Conservation (phyloP, 2,329 filamentous ascomycete species). For the Nemania sp. region DNA sequence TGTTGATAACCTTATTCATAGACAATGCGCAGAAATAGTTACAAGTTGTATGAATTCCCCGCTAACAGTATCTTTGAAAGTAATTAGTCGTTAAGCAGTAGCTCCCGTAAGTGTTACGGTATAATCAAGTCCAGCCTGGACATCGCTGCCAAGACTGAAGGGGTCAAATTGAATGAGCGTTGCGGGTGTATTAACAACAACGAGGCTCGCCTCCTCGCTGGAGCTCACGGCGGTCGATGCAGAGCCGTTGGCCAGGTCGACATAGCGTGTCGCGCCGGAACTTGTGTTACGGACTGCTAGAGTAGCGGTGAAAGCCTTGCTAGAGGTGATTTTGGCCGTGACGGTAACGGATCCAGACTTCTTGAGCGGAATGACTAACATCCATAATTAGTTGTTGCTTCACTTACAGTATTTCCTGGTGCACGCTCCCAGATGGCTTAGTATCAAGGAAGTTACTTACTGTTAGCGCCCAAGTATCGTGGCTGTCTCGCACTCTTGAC, state of each 20-base stretch:
- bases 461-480: slow-evolving; percentile 56
- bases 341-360: slow-evolving; percentile 45
- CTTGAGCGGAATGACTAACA: slow-evolving; percentile 22
- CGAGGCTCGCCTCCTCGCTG: slow-evolving; percentile 51
- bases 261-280: slow-evolving; percentile 44
- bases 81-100: slow-evolving; percentile 8
- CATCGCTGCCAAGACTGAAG: slow-evolving; percentile 45
- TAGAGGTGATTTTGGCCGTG: slow-evolving; percentile 36
- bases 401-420: neutral
- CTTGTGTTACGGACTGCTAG: slow-evolving; percentile 44
- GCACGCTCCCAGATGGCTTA: neutral
- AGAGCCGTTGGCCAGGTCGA: slow-evolving; percentile 42
- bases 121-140: slow-evolving; percentile 47
- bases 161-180: slow-evolving; percentile 50
- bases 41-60: too few species aligned
- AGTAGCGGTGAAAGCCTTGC: slow-evolving; percentile 47
- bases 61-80: too few species aligned
- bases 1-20: too few species aligned
- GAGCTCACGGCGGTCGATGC: slow-evolving; percentile 42
- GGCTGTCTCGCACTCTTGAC: slow-evolving; percentile 49
- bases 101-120: slow-evolving; percentile 34
- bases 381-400: neutral
- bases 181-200: slow-evolving; percentile 54
- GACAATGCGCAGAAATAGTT: too few species aligned
- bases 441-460: slow-evolving; percentile 1